phyloP scores from a whole-genome alignment of 805 yeast species.

The Starmerella apicola region DNA sequence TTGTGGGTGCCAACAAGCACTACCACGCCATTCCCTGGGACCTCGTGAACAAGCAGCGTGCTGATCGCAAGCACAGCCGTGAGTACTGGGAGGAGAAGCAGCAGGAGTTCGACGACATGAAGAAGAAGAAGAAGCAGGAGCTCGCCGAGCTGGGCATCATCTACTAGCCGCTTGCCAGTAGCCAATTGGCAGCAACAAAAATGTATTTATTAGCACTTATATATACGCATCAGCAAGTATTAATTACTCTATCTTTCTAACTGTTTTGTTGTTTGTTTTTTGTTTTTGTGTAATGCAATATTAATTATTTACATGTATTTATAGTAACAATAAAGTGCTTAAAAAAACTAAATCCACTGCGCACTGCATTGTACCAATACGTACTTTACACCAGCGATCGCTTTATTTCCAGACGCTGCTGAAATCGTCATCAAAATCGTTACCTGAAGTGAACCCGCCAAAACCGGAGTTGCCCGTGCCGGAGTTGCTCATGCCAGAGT shows the following conservation, averaged over 20 bases:
- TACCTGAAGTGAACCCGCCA: too few species aligned
- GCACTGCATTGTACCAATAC: too few species aligned
- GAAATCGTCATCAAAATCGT: constrained; percentile 15
- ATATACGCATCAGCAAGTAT: too few species aligned
- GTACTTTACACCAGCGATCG: too few species aligned
- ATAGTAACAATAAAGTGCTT: too few species aligned
- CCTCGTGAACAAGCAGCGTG: constrained; percentile 39
- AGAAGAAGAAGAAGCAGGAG: constrained; percentile 35
- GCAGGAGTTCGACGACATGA: constrained; percentile 33
- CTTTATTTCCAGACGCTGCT: constrained; percentile 16
- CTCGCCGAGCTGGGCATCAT: constrained; percentile 50
- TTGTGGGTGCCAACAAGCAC: constrained; percentile 42
- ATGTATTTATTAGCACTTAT: too few species aligned
- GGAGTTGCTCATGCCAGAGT: too few species aligned
- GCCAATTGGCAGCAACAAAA: too few species aligned
- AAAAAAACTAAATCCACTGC: too few species aligned
- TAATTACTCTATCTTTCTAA: too few species aligned
- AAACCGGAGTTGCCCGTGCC: too few species aligned
- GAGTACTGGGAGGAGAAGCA: constrained; percentile 46
- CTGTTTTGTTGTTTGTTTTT: too few species aligned
- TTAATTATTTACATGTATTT: background rate
- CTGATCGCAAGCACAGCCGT: constrained; percentile 46
- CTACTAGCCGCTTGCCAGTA: constrained; percentile 28
- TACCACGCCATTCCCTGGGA: constrained; percentile 51
- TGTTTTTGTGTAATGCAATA: background rate